A percentile compares a stretch with the other conserved stretches of the same genome.
Conservation (phyloP, 148 eudicot genomes). For the Linanthus parryae region DNA sequence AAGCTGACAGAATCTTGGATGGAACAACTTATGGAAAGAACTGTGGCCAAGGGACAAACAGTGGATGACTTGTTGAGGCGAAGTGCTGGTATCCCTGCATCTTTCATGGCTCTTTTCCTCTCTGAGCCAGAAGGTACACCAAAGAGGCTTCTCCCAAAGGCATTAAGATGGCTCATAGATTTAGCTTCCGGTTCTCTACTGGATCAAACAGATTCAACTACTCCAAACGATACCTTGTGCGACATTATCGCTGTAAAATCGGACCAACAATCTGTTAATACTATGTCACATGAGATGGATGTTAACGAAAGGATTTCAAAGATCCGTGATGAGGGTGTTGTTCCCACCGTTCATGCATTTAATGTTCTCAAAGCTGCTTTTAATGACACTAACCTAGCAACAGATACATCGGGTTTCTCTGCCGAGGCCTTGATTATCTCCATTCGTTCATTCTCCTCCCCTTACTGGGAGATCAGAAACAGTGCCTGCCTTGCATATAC, state of each 20-base stretch:
- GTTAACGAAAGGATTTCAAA: constrained; percentile 44
- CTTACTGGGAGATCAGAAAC: constrained; percentile 95
- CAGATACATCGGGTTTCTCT: constrained; percentile 92
- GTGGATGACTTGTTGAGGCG: constrained; percentile 95
- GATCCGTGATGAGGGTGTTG: constrained; percentile 86
- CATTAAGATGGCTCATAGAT: constrained; percentile 79
- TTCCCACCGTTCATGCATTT: constrained; percentile 96
- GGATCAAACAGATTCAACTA: constrained; percentile 26
- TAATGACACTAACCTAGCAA: constrained; percentile 89
- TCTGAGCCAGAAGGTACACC: constrained; percentile 98
- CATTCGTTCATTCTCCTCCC: constrained; percentile 78
- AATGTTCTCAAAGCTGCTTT: constrained; percentile 89
- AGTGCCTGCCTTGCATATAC: constrained; percentile 95
- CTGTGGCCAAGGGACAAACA: constrained; percentile 84
- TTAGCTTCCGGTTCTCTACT: constrained; percentile 55
- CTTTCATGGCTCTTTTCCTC: constrained; percentile 88
- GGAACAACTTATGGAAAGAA: constrained; percentile 96
- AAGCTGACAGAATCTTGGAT: constrained; percentile 93
- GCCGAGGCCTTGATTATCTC: constrained; percentile 90
- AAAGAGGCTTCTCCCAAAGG: constrained; percentile 84
- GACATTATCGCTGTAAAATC: constrained; percentile 15
- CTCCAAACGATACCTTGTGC: constrained; percentile 8
- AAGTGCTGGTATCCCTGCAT: constrained; percentile 99
- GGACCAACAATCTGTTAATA: constrained; percentile 14
- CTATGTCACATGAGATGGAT: constrained; percentile 15